Conservation (phyloP, 805 yeast genomes). For the Saturnispora dispora region DNA sequence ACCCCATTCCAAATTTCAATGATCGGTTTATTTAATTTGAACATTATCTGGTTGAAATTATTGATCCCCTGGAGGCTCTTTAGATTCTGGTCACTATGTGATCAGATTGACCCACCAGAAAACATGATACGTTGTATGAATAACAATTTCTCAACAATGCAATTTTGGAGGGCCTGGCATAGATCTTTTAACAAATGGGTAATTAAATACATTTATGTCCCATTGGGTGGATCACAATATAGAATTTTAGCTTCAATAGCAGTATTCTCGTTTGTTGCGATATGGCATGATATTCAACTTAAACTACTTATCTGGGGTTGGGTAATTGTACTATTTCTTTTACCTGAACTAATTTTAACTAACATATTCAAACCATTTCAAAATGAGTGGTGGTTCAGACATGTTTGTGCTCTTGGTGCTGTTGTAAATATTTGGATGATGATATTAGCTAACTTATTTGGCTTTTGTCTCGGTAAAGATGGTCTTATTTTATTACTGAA, state of each 20-base stretch:
- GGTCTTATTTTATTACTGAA: conserved; percentile 60
- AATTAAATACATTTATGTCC: conserved; percentile 78
- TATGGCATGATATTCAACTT: conserved; percentile 97
- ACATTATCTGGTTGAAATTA: conserved; percentile 86
- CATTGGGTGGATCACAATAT: conserved; percentile 74
- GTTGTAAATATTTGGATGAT: conserved; percentile 91
- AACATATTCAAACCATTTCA: conserved; percentile 27
- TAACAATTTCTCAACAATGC: conserved; percentile 83
- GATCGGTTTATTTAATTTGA: conserved; percentile 87
- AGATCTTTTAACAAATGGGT: conserved; percentile 89
- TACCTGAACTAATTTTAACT: conserved; percentile 76
- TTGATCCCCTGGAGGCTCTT: conserved; percentile 95
- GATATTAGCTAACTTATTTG: conserved; percentile 94
- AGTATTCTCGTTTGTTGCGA: conserved; percentile 90
- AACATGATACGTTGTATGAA: conserved; percentile 96
- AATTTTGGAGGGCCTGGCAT: conserved; percentile 99
- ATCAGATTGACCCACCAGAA: conserved; percentile 93
- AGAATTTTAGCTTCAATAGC: conserved; percentile 70
- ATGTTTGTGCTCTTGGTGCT: conserved; percentile 78
- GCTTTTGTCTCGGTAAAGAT: conserved; percentile 87
- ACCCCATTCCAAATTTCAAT: conserved; percentile 89
- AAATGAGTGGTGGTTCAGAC: conserved; percentile 61
- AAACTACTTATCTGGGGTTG: conserved; percentile 91
- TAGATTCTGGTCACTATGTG: conserved; percentile 87
- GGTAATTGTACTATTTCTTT: conserved; percentile 74